Conservation (phyloP, 768 basidiomycete genomes). For the Clavulina sp. region DNA sequence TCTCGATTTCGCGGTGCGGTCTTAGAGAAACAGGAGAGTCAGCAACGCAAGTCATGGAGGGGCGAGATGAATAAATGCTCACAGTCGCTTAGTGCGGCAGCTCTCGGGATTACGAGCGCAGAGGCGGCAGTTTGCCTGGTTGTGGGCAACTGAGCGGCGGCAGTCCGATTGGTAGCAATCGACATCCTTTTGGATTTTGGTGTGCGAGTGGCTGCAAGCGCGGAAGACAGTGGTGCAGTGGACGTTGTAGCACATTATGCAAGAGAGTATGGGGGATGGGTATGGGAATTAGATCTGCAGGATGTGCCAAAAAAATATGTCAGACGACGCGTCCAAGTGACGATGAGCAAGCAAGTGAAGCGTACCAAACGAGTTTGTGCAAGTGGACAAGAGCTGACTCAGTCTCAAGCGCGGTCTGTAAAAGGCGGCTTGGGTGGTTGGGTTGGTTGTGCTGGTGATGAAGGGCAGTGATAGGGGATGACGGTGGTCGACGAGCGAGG, state of each 20-base stretch:
- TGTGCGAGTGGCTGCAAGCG: not conserved
- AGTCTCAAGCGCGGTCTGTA: too few relatives aligned
- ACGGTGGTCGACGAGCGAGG: too few relatives aligned
- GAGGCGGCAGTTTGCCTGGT: not conserved
- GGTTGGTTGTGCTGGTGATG: too few relatives aligned
- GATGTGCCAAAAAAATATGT: not conserved
- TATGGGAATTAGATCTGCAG: too few relatives aligned
- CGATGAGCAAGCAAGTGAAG: not conserved
- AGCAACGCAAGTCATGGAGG: not conserved
- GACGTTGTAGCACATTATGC: constrained; percentile 2
- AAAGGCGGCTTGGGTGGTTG: too few relatives aligned
- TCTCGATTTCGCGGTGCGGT: not conserved
- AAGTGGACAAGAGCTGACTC: too few relatives aligned
- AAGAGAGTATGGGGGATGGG: not conserved
- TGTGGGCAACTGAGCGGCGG: not conserved
- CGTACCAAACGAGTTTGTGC: too few relatives aligned
- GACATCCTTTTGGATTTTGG: constrained; percentile 3
- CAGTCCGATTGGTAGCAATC: not conserved
- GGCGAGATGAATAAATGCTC: not conserved
- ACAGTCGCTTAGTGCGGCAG: constrained; percentile 1
- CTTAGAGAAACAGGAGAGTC: not conserved
- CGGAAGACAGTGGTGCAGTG: not conserved
- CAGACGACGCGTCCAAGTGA: not conserved
- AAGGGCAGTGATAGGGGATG: too few relatives aligned
- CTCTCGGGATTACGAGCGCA: not conserved